A percentile compares a stretch with the other conserved stretches of the same genome.
phyloP scores from a whole-genome alignment of 148 eudicot species.

The Chenopodium formosanum region DNA sequence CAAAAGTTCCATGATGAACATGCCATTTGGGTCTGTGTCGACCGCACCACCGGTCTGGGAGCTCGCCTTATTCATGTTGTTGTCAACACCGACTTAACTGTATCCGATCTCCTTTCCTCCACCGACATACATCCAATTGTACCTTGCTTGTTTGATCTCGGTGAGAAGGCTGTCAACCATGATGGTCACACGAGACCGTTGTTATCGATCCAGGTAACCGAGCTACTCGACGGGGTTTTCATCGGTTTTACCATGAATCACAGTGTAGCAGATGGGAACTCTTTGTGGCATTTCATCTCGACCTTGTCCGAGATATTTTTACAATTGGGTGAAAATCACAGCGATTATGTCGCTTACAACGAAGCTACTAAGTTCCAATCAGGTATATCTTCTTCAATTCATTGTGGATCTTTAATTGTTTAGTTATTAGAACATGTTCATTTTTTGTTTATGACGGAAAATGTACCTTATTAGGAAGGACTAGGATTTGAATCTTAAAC shows the following conservation, averaged over 20 bases:
- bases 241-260: background rate
- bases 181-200: slow-evolving; percentile 42
- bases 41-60: slow-evolving; percentile 45
- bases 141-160: slow-evolving; percentile 29
- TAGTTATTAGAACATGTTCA: no score
- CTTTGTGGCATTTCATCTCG: slow-evolving; percentile 6
- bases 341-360: background rate
- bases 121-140: slow-evolving; percentile 12
- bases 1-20: background rate
- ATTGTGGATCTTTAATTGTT: no score
- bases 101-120: slow-evolving; percentile 25
- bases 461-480: no score
- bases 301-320: slow-evolving; percentile 7
- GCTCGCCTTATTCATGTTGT: slow-evolving; percentile 36
- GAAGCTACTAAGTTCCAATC: background rate
- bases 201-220: slow-evolving; percentile 37
- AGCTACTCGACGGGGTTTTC: background rate
- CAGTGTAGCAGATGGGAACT: background rate
- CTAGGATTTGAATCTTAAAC: no score
- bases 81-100: slow-evolving; percentile 10
- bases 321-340: no score
- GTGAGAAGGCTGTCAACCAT: slow-evolving; percentile 28
- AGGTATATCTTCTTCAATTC: no score
- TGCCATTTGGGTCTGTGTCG: background rate
- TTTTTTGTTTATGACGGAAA: no score